Evolutionary conservation across 1,284 basidiomycete species (phyloP).

Genomic region (Ustilago lituana): DNA sequence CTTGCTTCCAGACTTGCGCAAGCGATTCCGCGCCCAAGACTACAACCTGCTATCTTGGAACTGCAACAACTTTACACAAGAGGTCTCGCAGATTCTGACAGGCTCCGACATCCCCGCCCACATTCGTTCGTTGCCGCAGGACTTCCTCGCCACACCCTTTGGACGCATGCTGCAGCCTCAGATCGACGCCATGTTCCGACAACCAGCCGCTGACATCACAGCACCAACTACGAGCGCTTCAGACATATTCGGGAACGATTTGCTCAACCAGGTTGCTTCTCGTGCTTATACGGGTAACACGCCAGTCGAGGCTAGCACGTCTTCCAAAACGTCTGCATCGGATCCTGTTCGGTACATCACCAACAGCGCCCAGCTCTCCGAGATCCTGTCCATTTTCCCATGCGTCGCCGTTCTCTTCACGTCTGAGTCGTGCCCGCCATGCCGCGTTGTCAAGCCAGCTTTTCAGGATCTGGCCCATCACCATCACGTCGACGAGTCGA

Average conservation of each 20-base stretch:
- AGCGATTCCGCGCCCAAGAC: slow-evolving; percentile 77
- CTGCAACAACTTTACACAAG: slow-evolving; percentile 77
- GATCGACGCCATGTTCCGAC: slow-evolving; percentile 73
- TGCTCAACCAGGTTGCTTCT: slow-evolving; percentile 70
- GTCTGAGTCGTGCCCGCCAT: slow-evolving; percentile 74
- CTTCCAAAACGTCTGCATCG: slow-evolving; percentile 74
- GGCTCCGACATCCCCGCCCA: slow-evolving; percentile 62
- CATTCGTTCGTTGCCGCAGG: slow-evolving; percentile 72
- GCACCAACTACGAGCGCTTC: slow-evolving; percentile 1
- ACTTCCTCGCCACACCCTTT: slow-evolving; percentile 89
- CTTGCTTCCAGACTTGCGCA: slow-evolving; percentile 78
- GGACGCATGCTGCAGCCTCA: slow-evolving; percentile 84
- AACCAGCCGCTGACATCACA: slow-evolving; percentile 10
- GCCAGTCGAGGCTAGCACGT: slow-evolving; percentile 64
- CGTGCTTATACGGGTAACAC: slow-evolving; percentile 68
- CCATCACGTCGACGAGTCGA: slow-evolving; percentile 62
- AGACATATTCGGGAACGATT: slow-evolving; percentile 2
- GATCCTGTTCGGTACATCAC: slow-evolving; percentile 67
- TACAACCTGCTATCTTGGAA: slow-evolving; percentile 81
- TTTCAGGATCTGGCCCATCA: slow-evolving; percentile 75
- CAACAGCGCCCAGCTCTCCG: slow-evolving; percentile 36
- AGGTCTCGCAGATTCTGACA: slow-evolving; percentile 69
- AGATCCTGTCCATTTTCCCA: slow-evolving; percentile 67
- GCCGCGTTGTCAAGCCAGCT: slow-evolving; percentile 74
- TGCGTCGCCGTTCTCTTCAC: slow-evolving; percentile 76